A percentile compares a stretch with the other conserved stretches of the same genome.
Conservation (phyloP, 495 filamentous ascomycete species). For the Xanthoparmelia taractica region DNA sequence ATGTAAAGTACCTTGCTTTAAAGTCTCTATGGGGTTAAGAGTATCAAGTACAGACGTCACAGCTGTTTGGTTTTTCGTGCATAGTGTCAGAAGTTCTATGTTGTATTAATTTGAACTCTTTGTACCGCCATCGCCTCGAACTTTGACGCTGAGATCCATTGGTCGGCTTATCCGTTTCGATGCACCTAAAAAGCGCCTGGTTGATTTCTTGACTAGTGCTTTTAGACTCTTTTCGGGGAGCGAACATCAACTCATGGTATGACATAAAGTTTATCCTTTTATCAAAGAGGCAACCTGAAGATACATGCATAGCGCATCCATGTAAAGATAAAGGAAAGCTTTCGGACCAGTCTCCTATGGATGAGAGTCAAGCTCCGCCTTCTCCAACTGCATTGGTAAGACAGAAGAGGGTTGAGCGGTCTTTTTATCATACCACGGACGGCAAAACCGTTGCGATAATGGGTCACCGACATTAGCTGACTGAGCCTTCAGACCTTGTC, state of each 20-base stretch:
- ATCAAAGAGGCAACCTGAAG: not conserved
- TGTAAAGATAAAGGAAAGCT: not conserved
- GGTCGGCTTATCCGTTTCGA: too few relatives aligned
- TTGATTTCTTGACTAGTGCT: too few relatives aligned
- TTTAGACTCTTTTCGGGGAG: too few relatives aligned
- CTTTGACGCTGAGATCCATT: too few relatives aligned
- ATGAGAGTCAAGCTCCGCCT: conserved; percentile 8
- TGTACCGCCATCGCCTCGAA: too few relatives aligned
- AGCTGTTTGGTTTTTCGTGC: too few relatives aligned
- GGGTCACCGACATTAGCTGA: conserved; percentile 2
- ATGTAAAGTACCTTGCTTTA: too few relatives aligned
- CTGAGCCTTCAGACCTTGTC: conserved; percentile 9
- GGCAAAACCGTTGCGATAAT: not conserved
- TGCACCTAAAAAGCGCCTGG: too few relatives aligned
- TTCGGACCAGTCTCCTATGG: not conserved
- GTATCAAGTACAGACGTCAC: too few relatives aligned
- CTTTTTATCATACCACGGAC: not conserved
- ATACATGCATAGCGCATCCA: conserved; percentile 5
- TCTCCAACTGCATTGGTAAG: conserved; percentile 1
- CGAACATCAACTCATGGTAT: not conserved
- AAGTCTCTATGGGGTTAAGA: too few relatives aligned
- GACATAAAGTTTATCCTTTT: not conserved
- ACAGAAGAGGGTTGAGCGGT: conserved; percentile 1
- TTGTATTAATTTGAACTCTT: too few relatives aligned
- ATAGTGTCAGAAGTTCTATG: too few relatives aligned